Evolutionary conservation across 176 grass and related monocot genomes (phyloP), one percentile per base, ranked within the genome.

Genomic region (Typha latifolia): DNA sequence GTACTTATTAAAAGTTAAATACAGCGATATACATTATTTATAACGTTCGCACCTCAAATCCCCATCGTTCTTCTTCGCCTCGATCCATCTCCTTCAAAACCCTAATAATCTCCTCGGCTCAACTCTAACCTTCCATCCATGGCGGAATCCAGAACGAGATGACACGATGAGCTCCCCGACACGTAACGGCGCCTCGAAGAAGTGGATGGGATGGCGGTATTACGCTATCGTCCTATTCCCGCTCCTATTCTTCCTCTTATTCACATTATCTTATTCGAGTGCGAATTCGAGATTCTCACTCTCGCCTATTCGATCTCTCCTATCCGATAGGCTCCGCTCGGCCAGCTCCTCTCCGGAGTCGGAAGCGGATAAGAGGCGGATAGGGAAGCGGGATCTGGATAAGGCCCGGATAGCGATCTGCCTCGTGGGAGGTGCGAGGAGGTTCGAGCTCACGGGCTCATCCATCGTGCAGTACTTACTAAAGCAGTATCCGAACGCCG

Each of bases 361-460:
- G n/a, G 19, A 56, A 18, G 52, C 2, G 52, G 19, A 18, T 56
- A 56, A 7, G 2, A 56, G 19, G 52, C 15, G 19, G 52, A 4
- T 20, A 18, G 9, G 55, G 32, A 37, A 62, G 14, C 34, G 12
- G 11, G 12, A 72, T 14, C 29, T 22, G 51, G 16, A 61, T 37
- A n/a, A 21, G 61, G 1, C n/a, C n/a, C 32, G 75, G 5, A 66
- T 86, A 16, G 92, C 92, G 16, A 82, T 96, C 10, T 96, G 88
- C 68, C 82, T 96, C 0, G 88, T 96, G 3, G 92, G 92, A 51
- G 92, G 82, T 0, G 85, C 88, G 4, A 80, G 92, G 66, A 80
- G 92, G 74, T 96, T 96, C 71, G 92, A 96, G 82, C 78, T 96
- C 61, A 96, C 92, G 27, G 88, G 88, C 1, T 85, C 88, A 5